Percentiles rank a stretch among this genome's conserved stretches.
These are phyloP conservation scores for Teunomyces cretensis DNA, from an alignment of 805 yeast genomes.

Conservation along the genomic window DNA sequence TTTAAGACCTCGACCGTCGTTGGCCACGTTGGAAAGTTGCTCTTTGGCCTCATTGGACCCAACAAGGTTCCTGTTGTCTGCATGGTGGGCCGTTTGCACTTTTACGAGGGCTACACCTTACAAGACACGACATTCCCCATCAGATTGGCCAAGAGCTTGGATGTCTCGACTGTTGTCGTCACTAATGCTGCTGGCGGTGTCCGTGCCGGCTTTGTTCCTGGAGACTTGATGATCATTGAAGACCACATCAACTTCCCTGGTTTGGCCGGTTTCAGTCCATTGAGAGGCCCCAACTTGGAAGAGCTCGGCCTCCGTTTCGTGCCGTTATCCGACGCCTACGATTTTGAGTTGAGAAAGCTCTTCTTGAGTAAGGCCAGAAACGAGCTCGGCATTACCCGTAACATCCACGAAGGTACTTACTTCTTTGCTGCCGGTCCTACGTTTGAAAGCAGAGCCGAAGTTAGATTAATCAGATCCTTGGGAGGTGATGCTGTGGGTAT, in stretches of 20 bases:
- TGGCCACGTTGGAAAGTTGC: constrained; percentile 84
- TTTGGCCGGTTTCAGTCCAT: constrained; percentile 80
- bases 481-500: constrained; percentile 97
- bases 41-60: constrained; percentile 73
- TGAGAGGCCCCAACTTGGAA: constrained; percentile 82
- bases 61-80: constrained; percentile 78
- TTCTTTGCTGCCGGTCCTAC: constrained; percentile 90
- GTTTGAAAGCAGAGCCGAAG: constrained; percentile 90
- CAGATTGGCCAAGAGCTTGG: constrained; percentile 67
- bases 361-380: constrained; percentile 55
- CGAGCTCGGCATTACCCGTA: constrained; percentile 49
- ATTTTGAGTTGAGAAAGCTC: constrained; percentile 62
- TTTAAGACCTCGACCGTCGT: constrained; percentile 79
- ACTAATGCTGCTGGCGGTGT: constrained; percentile 98
- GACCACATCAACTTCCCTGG: constrained; percentile 95
- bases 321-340: constrained; percentile 89
- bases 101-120: constrained; percentile 88
- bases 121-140: constrained; percentile 83
- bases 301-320: constrained; percentile 83
- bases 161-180: constrained; percentile 62
- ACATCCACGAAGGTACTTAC: constrained; percentile 84
- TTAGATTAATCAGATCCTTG: constrained; percentile 61
- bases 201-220: constrained; percentile 64
- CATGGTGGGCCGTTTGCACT: constrained; percentile 92
- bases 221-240: constrained; percentile 86